phyloP scores from a whole-genome alignment of 345 rosid genomes.

The Brassica incana region DNA sequence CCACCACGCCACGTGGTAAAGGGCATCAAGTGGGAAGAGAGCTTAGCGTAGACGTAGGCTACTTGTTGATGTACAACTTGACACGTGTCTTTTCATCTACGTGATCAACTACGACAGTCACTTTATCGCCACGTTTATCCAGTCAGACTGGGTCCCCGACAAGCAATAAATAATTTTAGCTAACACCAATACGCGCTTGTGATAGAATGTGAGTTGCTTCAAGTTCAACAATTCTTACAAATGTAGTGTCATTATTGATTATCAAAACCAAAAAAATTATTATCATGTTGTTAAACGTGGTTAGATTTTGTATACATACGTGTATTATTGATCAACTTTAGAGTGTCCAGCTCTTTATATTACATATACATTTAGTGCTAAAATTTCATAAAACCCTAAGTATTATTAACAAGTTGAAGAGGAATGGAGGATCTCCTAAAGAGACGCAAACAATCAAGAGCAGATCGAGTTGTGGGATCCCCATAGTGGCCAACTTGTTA shows the following conservation, averaged over 20 bases:
- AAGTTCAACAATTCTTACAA: background rate
- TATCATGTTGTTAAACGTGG: too few relatives aligned
- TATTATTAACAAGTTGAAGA: background rate
- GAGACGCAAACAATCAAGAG: constrained; percentile 40
- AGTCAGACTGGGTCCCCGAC: constrained; percentile 39
- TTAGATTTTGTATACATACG: too few relatives aligned
- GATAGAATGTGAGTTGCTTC: background rate
- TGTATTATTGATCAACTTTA: too few relatives aligned
- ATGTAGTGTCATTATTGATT: too few relatives aligned
- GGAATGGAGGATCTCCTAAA: constrained; percentile 31
- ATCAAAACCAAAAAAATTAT: too few relatives aligned
- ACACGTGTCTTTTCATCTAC: constrained; percentile 37
- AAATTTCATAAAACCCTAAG: too few relatives aligned
- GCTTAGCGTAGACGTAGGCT: constrained; percentile 39
- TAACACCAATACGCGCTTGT: too few relatives aligned
- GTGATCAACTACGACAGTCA: constrained; percentile 31
- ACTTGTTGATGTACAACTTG: constrained; percentile 20
- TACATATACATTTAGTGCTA: background rate
- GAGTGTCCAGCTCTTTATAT: too few relatives aligned
- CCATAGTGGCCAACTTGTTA: constrained; percentile 38
- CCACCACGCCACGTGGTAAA: constrained; percentile 41
- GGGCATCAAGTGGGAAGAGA: constrained; percentile 34
- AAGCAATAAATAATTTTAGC: background rate
- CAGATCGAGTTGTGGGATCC: constrained; percentile 34
- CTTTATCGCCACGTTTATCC: constrained; percentile 43